Evolutionary conservation across 495 filamentous ascomycete genomes (phyloP).

Genomic region (Penicillium ochrochloron): DNA sequence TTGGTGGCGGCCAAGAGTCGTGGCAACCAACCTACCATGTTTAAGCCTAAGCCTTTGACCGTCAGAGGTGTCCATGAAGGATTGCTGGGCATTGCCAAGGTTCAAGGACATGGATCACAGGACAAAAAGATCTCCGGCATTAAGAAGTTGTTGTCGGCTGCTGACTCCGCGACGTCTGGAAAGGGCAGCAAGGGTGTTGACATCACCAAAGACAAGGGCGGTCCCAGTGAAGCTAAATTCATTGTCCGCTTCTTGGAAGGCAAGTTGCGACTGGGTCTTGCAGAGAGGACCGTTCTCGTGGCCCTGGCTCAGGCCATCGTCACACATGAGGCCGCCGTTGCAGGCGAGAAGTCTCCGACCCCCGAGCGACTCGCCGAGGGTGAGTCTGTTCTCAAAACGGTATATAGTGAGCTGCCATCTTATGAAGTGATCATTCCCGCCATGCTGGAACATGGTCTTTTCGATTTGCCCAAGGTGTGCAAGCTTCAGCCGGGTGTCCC

Average conservation of each 20-base stretch:
- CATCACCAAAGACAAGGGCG: conserved; percentile 90
- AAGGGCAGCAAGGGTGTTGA: conserved; percentile 74
- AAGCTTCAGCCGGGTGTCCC: conserved; percentile 93
- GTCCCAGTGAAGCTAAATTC: conserved; percentile 92
- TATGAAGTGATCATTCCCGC: conserved; percentile 94
- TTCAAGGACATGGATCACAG: conserved; percentile 85
- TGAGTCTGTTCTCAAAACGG: conserved; percentile 82
- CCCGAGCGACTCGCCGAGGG: conserved; percentile 78
- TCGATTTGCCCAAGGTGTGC: conserved; percentile 79
- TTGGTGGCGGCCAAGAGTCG: conserved; percentile 94
- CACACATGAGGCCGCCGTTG: conserved; percentile 72
- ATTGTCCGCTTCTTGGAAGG: conserved; percentile 92
- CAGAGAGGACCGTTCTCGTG: conserved; percentile 89
- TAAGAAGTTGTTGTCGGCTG: conserved; percentile 89
- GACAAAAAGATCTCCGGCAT: conserved; percentile 90
- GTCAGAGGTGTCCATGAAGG: conserved; percentile 86
- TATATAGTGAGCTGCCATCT: conserved; percentile 92
- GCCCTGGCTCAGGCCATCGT: conserved; percentile 87
- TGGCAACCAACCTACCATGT: conserved; percentile 94
- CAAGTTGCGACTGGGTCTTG: conserved; percentile 87
- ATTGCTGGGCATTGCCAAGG: conserved; percentile 83
- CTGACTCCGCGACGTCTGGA: conserved; percentile 70
- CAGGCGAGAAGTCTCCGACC: conserved; percentile 68
- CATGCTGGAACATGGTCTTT: conserved; percentile 84
- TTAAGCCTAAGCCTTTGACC: conserved; percentile 91